Evolutionary conservation across 2,329 filamentous ascomycete genomes (phyloP).

Genomic region (Stromatinia cepivora): DNA sequence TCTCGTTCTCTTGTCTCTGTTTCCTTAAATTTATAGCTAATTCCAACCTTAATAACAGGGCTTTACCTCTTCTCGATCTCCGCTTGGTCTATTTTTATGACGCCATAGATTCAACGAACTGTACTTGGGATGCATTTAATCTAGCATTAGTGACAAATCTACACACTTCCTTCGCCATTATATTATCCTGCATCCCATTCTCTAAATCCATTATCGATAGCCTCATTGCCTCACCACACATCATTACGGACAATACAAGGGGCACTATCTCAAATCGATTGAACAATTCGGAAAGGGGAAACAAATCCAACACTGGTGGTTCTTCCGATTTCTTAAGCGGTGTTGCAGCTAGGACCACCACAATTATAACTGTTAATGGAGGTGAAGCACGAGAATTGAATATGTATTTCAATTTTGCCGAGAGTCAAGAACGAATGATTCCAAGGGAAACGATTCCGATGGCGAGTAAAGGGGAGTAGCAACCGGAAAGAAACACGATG

Average conservation of each 20-base stretch:
- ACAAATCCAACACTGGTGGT: not conserved
- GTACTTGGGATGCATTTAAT: constrained; percentile 18
- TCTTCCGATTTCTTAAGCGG: not conserved
- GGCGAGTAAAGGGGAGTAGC: not conserved
- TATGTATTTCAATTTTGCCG: not conserved
- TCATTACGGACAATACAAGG: not conserved
- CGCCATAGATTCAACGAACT: not conserved
- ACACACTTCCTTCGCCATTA: constrained; percentile 12
- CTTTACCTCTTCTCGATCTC: constrained; percentile 1
- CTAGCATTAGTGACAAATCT: constrained; percentile 3
- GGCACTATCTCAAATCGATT: not conserved
- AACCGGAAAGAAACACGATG: not conserved
- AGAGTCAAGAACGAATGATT: constrained; percentile 1
- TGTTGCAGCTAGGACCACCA: not conserved
- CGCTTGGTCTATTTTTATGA: constrained; percentile 7
- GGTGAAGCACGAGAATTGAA: constrained; percentile 3
- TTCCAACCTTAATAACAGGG: not conserved
- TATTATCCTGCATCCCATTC: constrained; percentile 23
- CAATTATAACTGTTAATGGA: not conserved
- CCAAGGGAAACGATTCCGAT: not conserved
- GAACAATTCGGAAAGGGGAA: not conserved
- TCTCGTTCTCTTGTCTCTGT: not conserved
- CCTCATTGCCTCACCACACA: constrained; percentile 1
- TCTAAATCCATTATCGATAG: constrained; percentile 20
- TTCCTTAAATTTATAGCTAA: not conserved